These are phyloP conservation scores for Coniochaeta prunicola DNA, from an alignment of 2,329 filamentous ascomycete genomes.

Conservation along the genomic window DNA sequence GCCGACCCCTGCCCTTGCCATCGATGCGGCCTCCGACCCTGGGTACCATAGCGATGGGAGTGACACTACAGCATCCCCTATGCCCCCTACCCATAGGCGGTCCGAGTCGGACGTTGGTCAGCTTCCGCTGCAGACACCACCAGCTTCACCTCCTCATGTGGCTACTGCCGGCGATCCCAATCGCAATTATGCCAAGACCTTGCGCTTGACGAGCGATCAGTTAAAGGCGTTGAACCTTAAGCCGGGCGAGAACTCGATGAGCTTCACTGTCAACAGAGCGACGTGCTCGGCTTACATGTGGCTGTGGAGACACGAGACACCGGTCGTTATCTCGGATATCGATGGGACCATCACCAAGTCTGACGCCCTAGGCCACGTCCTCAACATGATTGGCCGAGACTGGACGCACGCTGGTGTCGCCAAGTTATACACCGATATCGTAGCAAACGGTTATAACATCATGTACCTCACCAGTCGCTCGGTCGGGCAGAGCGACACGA, in stretches of 20 bases:
- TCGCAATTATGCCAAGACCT: slow-evolving; percentile 91
- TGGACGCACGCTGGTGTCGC: slow-evolving; percentile 97
- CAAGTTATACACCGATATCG: slow-evolving; percentile 94
- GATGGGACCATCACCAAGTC: slow-evolving; percentile 99
- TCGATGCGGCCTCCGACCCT: slow-evolving; percentile 85
- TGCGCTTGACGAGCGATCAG: slow-evolving; percentile 91
- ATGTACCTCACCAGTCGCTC: slow-evolving; percentile 95
- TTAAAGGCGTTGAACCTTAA: slow-evolving; percentile 78
- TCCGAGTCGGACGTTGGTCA: slow-evolving; percentile 60
- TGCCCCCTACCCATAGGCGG: slow-evolving; percentile 45
- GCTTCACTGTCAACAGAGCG: slow-evolving; percentile 91
- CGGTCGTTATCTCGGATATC: slow-evolving; percentile 96
- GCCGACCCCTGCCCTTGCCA: slow-evolving; percentile 43
- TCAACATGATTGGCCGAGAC: slow-evolving; percentile 94
- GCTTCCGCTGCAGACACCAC: slow-evolving; percentile 53
- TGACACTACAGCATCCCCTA: slow-evolving; percentile 43
- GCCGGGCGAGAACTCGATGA: slow-evolving; percentile 84
- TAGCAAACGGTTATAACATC: slow-evolving; percentile 94
- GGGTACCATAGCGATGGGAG: slow-evolving; percentile 92
- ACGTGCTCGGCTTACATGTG: slow-evolving; percentile 92
- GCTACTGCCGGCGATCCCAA: slow-evolving; percentile 62
- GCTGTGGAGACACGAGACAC: slow-evolving; percentile 83
- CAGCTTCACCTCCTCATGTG: slow-evolving; percentile 54
- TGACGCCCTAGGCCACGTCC: slow-evolving; percentile 84
- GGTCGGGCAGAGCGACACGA: slow-evolving; percentile 88